Percentiles rank a stretch among this genome's conserved stretches.
Evolutionary conservation across 805 yeast genomes (phyloP).

Genomic region (Clavispora vitiphila): DNA sequence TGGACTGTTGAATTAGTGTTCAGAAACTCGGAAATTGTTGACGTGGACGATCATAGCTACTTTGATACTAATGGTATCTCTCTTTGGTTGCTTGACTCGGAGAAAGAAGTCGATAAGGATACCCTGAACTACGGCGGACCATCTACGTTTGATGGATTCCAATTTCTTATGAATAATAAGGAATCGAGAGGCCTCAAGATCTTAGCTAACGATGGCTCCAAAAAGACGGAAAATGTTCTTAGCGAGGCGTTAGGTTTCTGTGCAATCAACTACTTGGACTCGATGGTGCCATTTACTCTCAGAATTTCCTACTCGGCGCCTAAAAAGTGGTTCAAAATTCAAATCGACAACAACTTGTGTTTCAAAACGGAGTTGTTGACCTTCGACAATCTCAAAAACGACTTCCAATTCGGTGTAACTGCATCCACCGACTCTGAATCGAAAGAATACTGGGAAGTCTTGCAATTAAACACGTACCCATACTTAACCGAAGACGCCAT

Average conservation of each 20-base stretch:
- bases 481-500: conserved; percentile 50
- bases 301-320: conserved; percentile 54
- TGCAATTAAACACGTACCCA: conserved; percentile 53
- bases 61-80: conserved; percentile 49
- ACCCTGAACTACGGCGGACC: conserved; percentile 51
- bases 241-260: conserved; percentile 49
- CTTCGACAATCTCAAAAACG: conserved; percentile 32
- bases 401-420: conserved; percentile 49
- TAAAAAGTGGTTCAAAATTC: conserved; percentile 51
- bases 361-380: conserved; percentile 56
- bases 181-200: conserved; percentile 52
- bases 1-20: conserved; percentile 61
- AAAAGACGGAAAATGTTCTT: conserved; percentile 24
- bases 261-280: conserved; percentile 55
- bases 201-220: conserved; percentile 55
- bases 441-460: conserved; percentile 58
- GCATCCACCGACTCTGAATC: conserved; percentile 33
- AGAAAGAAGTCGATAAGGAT: conserved; percentile 15
- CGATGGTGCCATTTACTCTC: conserved; percentile 66
- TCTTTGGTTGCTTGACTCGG: conserved; percentile 46
- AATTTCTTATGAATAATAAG: conserved; percentile 49
- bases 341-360: conserved; percentile 66
- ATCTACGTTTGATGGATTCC: conserved; percentile 55
- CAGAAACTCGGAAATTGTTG: conserved; percentile 49
- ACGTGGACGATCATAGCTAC: conserved; percentile 22